These are phyloP conservation scores for Agastache rugosa DNA, from an alignment of 257 asterid species.

Conservation along the genomic window DNA sequence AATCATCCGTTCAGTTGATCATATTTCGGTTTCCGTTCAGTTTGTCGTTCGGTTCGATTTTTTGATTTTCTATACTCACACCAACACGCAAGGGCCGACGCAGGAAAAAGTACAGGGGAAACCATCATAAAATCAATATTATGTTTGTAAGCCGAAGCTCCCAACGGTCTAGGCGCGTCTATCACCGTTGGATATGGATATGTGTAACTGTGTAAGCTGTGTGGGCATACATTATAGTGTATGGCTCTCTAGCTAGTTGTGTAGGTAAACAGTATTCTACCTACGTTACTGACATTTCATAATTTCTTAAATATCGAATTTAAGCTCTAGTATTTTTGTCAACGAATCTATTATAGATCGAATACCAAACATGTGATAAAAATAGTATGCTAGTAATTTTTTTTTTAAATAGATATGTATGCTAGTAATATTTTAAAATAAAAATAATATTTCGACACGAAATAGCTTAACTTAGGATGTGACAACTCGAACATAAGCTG, in stretches of 20 bases:
- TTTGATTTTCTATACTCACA: too few species aligned
- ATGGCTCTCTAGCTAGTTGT: neutral
- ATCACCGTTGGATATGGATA: neutral
- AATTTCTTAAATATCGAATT: neutral
- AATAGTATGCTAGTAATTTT: too few species aligned
- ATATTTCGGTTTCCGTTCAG: too few species aligned
- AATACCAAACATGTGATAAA: neutral
- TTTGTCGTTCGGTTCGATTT: too few species aligned
- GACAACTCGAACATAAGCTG: neutral
- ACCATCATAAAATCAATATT: too few species aligned
- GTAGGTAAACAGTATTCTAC: constrained; percentile 31
- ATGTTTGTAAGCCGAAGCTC: too few species aligned
- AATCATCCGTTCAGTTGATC: too few species aligned
- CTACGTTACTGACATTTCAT: neutral
- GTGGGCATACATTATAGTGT: neutral
- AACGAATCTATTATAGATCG: neutral
- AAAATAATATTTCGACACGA: neutral
- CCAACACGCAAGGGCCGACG: too few species aligned
- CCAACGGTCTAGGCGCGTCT: neutral
- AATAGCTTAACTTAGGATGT: neutral
- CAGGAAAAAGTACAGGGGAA: too few species aligned
- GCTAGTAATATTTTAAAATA: neutral
- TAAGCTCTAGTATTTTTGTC: neutral
- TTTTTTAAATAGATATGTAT: too few species aligned
- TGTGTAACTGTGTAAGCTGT: neutral